Conservation (phyloP, 2,329 filamentous ascomycete species). For the Mycosphaerella arachidis region DNA sequence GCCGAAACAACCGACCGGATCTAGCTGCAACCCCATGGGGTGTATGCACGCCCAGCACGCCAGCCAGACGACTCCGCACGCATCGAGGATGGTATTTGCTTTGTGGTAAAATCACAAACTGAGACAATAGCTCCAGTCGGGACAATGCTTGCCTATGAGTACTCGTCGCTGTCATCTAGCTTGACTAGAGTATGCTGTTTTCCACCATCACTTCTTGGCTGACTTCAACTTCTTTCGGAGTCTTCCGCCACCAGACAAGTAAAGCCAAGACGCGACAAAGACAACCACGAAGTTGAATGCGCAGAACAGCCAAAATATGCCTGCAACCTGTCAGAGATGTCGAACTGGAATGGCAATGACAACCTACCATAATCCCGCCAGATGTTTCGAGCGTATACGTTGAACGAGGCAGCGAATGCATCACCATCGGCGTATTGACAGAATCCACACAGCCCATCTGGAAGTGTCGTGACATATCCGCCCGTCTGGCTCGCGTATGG, state of each 20-base stretch:
- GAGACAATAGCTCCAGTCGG: not conserved
- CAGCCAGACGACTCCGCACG: not conserved
- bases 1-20: not conserved
- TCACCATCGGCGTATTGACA: conserved; percentile 44
- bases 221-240: too few species aligned
- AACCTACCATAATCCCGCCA: conserved; percentile 59
- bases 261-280: conserved; percentile 43
- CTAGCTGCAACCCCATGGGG: not conserved
- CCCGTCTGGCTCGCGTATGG: conserved; percentile 34
- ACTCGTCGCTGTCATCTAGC: not conserved
- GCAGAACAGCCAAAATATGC: conserved; percentile 62
- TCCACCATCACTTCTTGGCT: not conserved
- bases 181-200: not conserved
- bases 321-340: too few species aligned
- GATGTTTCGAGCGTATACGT: conserved; percentile 53
- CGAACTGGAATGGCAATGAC: too few species aligned
- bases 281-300: conserved; percentile 50
- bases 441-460: conserved; percentile 49
- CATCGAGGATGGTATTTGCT: not conserved
- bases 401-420: conserved; percentile 40
- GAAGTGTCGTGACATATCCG: conserved; percentile 43
- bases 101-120: not conserved
- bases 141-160: not conserved
- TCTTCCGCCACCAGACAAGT: conserved; percentile 42
- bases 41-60: not conserved